These are phyloP conservation scores for Pyrenochaeta sp. DNA, from an alignment of 2,329 filamentous ascomycete genomes.

Conservation along the genomic window DNA sequence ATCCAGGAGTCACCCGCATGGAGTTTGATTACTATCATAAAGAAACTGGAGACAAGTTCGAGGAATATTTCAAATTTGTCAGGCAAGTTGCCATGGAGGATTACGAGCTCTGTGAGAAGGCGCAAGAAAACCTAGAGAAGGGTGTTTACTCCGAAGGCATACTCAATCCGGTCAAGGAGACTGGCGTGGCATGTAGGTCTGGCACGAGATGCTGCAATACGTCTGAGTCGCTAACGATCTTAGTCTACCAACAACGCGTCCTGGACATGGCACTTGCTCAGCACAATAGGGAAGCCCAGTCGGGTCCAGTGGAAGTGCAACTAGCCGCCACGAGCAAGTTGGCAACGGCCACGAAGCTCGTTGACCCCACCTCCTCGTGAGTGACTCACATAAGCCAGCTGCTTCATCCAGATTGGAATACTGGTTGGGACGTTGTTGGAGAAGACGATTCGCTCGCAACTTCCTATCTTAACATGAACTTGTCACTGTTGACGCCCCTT, in stretches of 20 bases:
- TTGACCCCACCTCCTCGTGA: constrained; percentile 25
- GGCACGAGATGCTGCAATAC: neutral
- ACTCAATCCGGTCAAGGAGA: constrained; percentile 65
- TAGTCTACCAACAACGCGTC: constrained; percentile 55
- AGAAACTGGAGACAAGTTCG: constrained; percentile 61
- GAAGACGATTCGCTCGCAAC: constrained; percentile 3
- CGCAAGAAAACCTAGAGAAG: constrained; percentile 62
- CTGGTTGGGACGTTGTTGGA: neutral
- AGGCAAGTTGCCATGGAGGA: constrained; percentile 65
- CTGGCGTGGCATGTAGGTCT: constrained; percentile 61
- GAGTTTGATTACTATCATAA: constrained; percentile 68
- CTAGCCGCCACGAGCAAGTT: neutral
- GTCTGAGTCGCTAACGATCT: constrained; percentile 2
- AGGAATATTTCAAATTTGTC: constrained; percentile 65
- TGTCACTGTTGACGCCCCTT: constrained; percentile 1
- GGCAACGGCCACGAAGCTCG: constrained; percentile 13
- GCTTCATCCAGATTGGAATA: neutral
- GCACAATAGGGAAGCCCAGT: constrained; percentile 48
- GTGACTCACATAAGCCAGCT: neutral
- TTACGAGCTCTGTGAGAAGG: constrained; percentile 65
- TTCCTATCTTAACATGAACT: neutral
- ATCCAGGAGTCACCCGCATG: constrained; percentile 62
- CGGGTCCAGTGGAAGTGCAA: neutral
- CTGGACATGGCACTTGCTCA: constrained; percentile 57
- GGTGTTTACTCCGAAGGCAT: constrained; percentile 65